Base-by-base conservation (phyloP, 306 rosid species). In the Cucumis melo region DNA sequence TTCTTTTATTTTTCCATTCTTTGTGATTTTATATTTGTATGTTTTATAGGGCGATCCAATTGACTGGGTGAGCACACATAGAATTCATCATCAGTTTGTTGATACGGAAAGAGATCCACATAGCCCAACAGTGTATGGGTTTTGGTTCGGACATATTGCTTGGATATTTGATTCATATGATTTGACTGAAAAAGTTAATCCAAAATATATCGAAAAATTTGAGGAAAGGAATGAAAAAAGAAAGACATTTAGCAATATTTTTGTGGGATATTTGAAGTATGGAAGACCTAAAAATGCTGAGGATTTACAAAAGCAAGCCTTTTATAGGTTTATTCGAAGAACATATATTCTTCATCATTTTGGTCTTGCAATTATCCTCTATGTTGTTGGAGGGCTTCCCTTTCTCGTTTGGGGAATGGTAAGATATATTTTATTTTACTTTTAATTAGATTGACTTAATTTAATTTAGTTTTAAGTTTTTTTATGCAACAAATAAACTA, bases 101-200 rank as follows among this genome's bases (percentile, higher is more conserved):
- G 98, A 91, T 83, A 86, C 97, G 48, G 96, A 90, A 39, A 88
- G 85, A 85, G 98, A 93, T 71, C 98, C 98, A 63, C 97, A 93
- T 79, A 93, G 91, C 81, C 98, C 98, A 17, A 55, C 21, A 15
- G 36, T 32, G 3, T 91, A 88, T 83, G 98, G 98, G 46, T 90
- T 93, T 81, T 93, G 96, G 96, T 91, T 80, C 66, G 90, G 98
- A 56, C 98, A 93, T 77, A 86, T 90, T 77, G 85, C 87, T 77
- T 93, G 97, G 98, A 76, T 91, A 15, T 90, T 91, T 79, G 97
- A 93, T 80, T 84, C 90, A 68, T 81, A 81, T 74, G 76, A 84
- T 58, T 54, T 91, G 13, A 17, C 56, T 14, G 79, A 85, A 78
- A 90, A 86, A 88, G 98, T 91, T 81, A 62, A 79, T 4, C 68